phyloP scores from a whole-genome alignment of 23 red algal species.

The Gracilariopsis chorda region DNA sequence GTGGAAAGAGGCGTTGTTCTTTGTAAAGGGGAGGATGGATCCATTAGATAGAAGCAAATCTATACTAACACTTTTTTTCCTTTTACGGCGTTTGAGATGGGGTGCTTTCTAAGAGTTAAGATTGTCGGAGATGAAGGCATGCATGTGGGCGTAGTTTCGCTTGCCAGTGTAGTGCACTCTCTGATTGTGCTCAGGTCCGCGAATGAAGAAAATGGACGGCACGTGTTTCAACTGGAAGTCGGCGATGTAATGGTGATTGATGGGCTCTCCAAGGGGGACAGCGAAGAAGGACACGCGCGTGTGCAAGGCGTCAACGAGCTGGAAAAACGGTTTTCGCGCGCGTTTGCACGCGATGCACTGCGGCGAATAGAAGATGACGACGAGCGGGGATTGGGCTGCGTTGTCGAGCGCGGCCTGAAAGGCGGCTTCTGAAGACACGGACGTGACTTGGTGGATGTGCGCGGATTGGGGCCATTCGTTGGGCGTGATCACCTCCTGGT shows the following conservation, averaged over 20 bases:
- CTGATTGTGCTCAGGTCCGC: background rate
- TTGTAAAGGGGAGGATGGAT: no score
- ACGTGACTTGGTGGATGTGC: background rate
- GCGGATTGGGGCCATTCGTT: background rate
- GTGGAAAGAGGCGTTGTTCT: no score
- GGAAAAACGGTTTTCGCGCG: background rate
- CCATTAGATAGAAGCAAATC: no score
- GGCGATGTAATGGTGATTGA: background rate
- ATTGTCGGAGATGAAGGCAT: background rate
- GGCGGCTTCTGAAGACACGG: background rate
- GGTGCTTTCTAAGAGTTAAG: no score
- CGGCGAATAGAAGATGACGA: background rate
- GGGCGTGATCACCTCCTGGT: no score
- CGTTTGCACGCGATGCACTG: background rate
- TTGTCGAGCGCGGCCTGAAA: background rate
- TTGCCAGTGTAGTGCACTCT: background rate
- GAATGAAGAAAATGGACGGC: background rate
- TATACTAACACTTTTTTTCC: no score
- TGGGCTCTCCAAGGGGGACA: background rate
- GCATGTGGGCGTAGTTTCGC: background rate
- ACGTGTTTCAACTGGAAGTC: constrained; percentile 3
- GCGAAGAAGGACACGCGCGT: background rate
- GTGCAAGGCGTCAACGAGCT: background rate
- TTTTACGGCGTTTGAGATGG: no score
- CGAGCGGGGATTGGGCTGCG: background rate